Conservation (phyloP, 1,139 yeast genomes). For the Geotrichum europaeum region DNA sequence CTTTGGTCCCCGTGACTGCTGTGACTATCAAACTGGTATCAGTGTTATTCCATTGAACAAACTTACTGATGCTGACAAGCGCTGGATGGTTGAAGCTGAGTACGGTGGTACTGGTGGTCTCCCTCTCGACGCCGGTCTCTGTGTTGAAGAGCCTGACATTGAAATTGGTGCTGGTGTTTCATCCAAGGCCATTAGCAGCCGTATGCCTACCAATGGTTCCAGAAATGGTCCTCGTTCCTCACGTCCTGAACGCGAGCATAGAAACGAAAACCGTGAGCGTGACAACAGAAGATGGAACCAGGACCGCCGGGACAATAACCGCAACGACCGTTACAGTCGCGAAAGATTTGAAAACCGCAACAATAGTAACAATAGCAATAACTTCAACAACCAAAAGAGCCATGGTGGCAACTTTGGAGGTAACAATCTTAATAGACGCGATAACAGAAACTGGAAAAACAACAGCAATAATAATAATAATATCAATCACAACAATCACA, state of each 20-base stretch:
- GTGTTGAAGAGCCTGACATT: slow-evolving; percentile 94
- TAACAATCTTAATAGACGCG: background rate
- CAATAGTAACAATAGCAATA: slow-evolving; percentile 1
- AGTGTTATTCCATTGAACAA: slow-evolving; percentile 81
- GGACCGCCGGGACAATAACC: slow-evolving; percentile 7
- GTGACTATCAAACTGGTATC: slow-evolving; percentile 87
- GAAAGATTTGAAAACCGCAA: slow-evolving; percentile 4
- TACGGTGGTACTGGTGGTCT: slow-evolving; percentile 97
- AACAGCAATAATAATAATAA: background rate
- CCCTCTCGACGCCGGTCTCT: slow-evolving; percentile 74
- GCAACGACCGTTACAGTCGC: slow-evolving; percentile 9
- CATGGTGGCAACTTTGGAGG: slow-evolving; percentile 7
- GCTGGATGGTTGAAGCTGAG: slow-evolving; percentile 86
- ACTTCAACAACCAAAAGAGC: background rate
- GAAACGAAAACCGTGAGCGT: slow-evolving; percentile 14
- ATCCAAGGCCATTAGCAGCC: slow-evolving; percentile 65
- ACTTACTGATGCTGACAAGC: slow-evolving; percentile 86
- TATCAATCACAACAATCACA: slow-evolving; percentile 8
- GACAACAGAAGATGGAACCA: slow-evolving; percentile 9
- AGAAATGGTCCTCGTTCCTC: slow-evolving; percentile 81
- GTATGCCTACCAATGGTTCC: slow-evolving; percentile 51
- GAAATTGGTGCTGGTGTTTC: slow-evolving; percentile 93
- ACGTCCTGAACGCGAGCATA: slow-evolving; percentile 16
- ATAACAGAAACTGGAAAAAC: slow-evolving; percentile 3
- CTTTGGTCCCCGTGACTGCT: slow-evolving; percentile 96